Conservation (phyloP, 1,284 basidiomycete genomes). For the Coniferiporia weirii region DNA sequence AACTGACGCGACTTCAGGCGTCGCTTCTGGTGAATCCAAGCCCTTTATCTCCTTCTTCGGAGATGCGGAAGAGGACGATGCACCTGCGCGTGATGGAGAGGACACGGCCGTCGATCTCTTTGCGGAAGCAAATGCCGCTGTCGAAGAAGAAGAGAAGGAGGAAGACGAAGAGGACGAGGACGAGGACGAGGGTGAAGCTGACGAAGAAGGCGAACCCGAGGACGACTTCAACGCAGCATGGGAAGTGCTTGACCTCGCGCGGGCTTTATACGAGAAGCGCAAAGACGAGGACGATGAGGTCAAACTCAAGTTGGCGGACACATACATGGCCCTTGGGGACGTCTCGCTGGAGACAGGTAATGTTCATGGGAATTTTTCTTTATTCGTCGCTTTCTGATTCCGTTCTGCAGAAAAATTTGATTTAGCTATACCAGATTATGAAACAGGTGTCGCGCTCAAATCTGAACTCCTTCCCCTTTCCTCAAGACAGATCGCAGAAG, state of each 20-base stretch:
- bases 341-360: slow-evolving; percentile 85
- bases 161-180: slow-evolving; percentile 34
- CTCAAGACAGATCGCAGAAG: slow-evolving; percentile 83
- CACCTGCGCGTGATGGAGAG: slow-evolving; percentile 26
- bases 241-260: slow-evolving; percentile 87
- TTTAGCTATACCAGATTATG: slow-evolving; percentile 82
- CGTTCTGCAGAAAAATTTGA: slow-evolving; percentile 78
- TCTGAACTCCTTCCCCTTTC: slow-evolving; percentile 64
- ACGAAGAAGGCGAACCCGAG: slow-evolving; percentile 69
- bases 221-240: slow-evolving; percentile 94
- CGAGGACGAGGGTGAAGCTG: slow-evolving; percentile 41
- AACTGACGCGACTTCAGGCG: slow-evolving; percentile 16
- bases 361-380: slow-evolving; percentile 21
- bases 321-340: slow-evolving; percentile 80
- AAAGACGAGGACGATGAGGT: slow-evolving; percentile 51
- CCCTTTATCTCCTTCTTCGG: slow-evolving; percentile 72
- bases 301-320: slow-evolving; percentile 77
- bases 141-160: slow-evolving; percentile 34
- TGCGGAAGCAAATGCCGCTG: slow-evolving; percentile 42
- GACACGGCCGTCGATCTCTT: slow-evolving; percentile 58
- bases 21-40: slow-evolving; percentile 35
- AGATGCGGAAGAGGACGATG: slow-evolving; percentile 56
- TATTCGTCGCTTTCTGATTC: slow-evolving; percentile 7
- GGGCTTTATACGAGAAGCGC: slow-evolving; percentile 74
- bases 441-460: slow-evolving; percentile 68